Conservation (phyloP, 1,139 yeast genomes). For the Nematodospora anomalae region DNA sequence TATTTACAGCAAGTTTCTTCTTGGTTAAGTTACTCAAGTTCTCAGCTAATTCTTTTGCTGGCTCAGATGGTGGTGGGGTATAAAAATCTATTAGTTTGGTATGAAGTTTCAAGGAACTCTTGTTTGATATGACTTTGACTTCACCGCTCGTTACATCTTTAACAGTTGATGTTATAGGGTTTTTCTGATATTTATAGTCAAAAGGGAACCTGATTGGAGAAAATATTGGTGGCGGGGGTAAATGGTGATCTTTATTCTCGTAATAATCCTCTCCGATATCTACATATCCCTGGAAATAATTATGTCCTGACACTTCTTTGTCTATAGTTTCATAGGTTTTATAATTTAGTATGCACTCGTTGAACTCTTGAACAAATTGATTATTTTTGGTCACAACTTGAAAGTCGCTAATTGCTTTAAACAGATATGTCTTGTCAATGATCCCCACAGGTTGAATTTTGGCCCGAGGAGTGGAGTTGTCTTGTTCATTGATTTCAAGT, state of each 20-base stretch:
- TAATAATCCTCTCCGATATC: conserved; percentile 28
- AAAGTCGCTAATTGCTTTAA: conserved; percentile 86
- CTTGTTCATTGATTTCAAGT: conserved; percentile 26
- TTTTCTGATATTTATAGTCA: conserved; percentile 50
- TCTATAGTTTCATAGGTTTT: conserved; percentile 38
- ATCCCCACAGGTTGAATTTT: conserved; percentile 64
- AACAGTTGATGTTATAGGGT: conserved; percentile 53
- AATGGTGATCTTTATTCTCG: conserved; percentile 48
- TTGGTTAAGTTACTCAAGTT: conserved; percentile 28
- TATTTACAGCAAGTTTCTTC: conserved; percentile 22
- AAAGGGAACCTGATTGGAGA: conserved; percentile 76
- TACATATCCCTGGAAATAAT: conserved; percentile 29
- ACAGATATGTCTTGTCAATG: conserved; percentile 69
- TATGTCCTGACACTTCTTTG: conserved; percentile 41
- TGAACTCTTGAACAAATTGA: conserved; percentile 33
- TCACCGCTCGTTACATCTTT: conserved; percentile 68
- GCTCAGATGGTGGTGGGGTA: conserved; percentile 27
- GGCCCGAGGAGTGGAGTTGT: conserved; percentile 26
- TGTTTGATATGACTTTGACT: conserved; percentile 40
- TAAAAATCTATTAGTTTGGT: conserved; percentile 44
- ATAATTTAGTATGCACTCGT: conserved; percentile 21
- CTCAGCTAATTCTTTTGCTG: conserved; percentile 39
- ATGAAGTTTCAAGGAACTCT: conserved; percentile 42
- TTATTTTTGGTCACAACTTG: conserved; percentile 69
- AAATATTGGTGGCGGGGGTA: conserved; percentile 87